These are phyloP conservation scores for Naegleria lovaniensis DNA, from an alignment of 208 protist species.

Conservation along the genomic window DNA sequence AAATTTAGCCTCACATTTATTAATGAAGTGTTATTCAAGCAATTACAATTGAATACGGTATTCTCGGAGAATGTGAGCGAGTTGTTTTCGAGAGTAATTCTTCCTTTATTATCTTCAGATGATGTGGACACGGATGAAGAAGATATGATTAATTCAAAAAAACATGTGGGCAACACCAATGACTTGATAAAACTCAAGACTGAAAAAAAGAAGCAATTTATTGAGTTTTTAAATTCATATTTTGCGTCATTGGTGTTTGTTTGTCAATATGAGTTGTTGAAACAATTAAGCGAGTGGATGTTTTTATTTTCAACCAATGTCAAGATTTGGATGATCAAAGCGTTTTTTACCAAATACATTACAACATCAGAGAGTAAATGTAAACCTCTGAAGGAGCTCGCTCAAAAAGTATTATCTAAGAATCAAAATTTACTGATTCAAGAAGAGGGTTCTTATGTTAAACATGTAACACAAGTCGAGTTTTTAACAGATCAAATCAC, in stretches of 20 bases:
- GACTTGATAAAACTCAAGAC: neutral
- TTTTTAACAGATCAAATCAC: neutral
- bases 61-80: neutral
- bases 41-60: neutral
- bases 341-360: neutral
- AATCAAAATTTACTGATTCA: neutral
- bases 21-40: neutral
- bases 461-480: neutral
- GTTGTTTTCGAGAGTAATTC: neutral
- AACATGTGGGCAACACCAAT: neutral
- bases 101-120: neutral
- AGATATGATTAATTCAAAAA: neutral
- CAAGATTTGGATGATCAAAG: neutral
- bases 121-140: neutral
- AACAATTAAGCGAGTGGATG: neutral
- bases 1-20: neutral
- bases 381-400: neutral
- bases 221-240: neutral
- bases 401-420: neutral
- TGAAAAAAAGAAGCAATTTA: constrained; percentile 9
- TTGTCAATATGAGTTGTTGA: neutral
- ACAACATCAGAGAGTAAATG: neutral
- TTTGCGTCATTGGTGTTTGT: neutral
- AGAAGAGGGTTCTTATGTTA: neutral
- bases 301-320: neutral